phyloP scores from a whole-genome alignment of 1,284 basidiomycete species.

The Ustilago cynodontis region DNA sequence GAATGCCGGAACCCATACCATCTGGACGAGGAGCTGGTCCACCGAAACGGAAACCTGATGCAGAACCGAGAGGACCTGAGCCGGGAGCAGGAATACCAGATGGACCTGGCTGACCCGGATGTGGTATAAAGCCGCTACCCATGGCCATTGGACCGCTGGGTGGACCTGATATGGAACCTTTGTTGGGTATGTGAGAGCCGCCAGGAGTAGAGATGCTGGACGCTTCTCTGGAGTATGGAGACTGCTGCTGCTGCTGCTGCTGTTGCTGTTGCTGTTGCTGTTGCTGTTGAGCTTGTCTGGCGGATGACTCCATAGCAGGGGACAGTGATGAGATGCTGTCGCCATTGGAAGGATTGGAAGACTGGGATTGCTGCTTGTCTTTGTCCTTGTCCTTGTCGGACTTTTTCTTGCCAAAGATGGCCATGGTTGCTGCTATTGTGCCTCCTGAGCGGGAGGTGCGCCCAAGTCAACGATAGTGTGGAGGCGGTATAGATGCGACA shows the following conservation, averaged over 20 bases:
- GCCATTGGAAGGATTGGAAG: conserved; percentile 27
- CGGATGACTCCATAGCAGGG: conserved; percentile 38
- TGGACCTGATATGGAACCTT: conserved; percentile 53
- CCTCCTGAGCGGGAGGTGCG: background rate
- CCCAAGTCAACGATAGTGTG: background rate
- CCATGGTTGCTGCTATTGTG: conserved; percentile 38
- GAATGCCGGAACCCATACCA: conserved; percentile 48
- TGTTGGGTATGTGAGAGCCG: conserved; percentile 45
- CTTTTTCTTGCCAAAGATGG: conserved; percentile 68
- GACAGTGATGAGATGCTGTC: conserved; percentile 48
- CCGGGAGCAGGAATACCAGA: conserved; percentile 36
- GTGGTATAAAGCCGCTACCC: conserved; percentile 39
- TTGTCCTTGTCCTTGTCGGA: conserved; percentile 57
- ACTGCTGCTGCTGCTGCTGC: conserved; percentile 40
- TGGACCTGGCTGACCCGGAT: conserved; percentile 24
- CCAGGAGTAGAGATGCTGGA: conserved; percentile 42
- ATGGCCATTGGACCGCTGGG: conserved; percentile 35
- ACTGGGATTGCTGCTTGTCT: conserved; percentile 24
- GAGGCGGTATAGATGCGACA: background rate
- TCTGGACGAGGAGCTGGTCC: conserved; percentile 52
- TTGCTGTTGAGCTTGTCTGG: conserved; percentile 32
- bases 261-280: conserved; percentile 30
- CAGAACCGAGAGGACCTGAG: conserved; percentile 50
- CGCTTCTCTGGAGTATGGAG: conserved; percentile 21
- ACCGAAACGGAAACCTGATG: conserved; percentile 62